A percentile compares a stretch with the other conserved stretches of the same genome.
Evolutionary conservation across 805 yeast species (phyloP).

Genomic region (Citeromyces nyonsensis): DNA sequence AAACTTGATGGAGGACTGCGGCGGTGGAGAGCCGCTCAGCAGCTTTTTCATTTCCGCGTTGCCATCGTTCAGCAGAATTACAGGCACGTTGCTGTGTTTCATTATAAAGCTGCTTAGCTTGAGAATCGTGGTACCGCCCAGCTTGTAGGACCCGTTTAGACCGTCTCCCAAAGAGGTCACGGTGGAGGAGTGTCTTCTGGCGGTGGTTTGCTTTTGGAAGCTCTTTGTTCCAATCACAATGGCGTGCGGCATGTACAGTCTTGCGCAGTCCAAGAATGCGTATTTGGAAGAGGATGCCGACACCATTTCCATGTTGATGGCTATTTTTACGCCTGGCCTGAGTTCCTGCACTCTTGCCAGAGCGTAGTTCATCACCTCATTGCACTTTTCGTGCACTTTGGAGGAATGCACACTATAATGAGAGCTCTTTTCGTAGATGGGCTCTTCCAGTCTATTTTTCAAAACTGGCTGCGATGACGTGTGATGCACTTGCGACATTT

Average conservation of each 20-base stretch:
- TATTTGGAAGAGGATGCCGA: conserved; percentile 27
- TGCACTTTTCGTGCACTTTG: conserved; percentile 11
- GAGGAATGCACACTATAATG: conserved; percentile 7
- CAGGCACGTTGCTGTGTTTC: conserved; percentile 4
- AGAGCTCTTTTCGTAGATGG: conserved; percentile 6
- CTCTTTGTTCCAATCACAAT: conserved; percentile 23
- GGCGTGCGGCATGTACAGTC: conserved; percentile 42
- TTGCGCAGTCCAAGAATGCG: conserved; percentile 35
- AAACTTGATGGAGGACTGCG: neutral
- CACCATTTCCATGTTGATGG: conserved; percentile 42
- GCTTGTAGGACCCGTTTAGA: conserved; percentile 4
- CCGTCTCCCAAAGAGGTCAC: conserved; percentile 5
- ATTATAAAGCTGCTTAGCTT: conserved; percentile 5
- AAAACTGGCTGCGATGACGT: conserved; percentile 4
- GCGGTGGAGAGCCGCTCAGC: too few relatives aligned
- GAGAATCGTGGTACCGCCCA: conserved; percentile 2
- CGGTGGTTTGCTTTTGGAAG: neutral
- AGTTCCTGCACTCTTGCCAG: conserved; percentile 3
- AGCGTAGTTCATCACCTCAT: conserved; percentile 10
- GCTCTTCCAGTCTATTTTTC: conserved; percentile 8
- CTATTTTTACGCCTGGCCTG: conserved; percentile 22
- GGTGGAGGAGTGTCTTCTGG: neutral
- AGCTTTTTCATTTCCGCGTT: neutral
- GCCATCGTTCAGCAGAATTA: conserved; percentile 3
- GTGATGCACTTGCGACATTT: conserved; percentile 2